Percentiles rank a stretch among this genome's conserved stretches.
Evolutionary conservation across 352 stramenopile species (phyloP).

Genomic region (Globisporangium iwayamae): DNA sequence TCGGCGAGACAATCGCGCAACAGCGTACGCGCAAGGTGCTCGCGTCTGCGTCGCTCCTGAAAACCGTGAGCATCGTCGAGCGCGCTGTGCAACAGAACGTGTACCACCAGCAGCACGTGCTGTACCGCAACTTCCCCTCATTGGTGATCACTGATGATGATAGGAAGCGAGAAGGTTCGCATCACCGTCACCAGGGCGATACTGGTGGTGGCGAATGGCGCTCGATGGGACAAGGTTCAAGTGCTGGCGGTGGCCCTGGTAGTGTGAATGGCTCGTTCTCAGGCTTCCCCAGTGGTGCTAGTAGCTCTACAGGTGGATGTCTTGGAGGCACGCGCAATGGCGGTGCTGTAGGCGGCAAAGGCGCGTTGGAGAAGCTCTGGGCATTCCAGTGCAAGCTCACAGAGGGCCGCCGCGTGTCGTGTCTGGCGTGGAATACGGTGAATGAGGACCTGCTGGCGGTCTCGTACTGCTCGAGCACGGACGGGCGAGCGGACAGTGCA

Average conservation of each 20-base stretch:
- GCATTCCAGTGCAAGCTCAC: slow-evolving; percentile 68
- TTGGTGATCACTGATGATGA: slow-evolving; percentile 12
- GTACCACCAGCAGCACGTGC: slow-evolving; percentile 79
- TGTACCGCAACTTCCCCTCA: slow-evolving; percentile 77
- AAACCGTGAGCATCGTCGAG: slow-evolving; percentile 70
- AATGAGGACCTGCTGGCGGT: slow-evolving; percentile 90
- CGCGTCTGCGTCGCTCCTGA: slow-evolving; percentile 47
- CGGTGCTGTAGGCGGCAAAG: slow-evolving; percentile 6
- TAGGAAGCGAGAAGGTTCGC: slow-evolving; percentile 5
- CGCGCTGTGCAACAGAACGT: slow-evolving; percentile 88
- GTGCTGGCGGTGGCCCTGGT: not conserved
- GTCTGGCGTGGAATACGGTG: slow-evolving; percentile 82
- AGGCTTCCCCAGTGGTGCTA: slow-evolving; percentile 15
- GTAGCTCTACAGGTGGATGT: not conserved
- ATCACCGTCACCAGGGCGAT: not conserved
- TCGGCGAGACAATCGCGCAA: slow-evolving; percentile 63
- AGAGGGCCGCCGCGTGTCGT: slow-evolving; percentile 53
- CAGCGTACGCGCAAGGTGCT: slow-evolving; percentile 70
- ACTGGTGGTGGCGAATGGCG: slow-evolving; percentile 12
- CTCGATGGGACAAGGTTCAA: not conserved
- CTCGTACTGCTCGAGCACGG: slow-evolving; percentile 58
- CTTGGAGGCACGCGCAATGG: slow-evolving; percentile 4
- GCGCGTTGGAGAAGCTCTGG: slow-evolving; percentile 71
- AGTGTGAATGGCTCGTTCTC: slow-evolving; percentile 17
- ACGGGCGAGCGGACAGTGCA: slow-evolving; percentile 7